A percentile compares a stretch with the other conserved stretches of the same genome.
Conservation (phyloP, 2,329 filamentous ascomycete genomes). For the Monilinia vaccinii-corymbosi region DNA sequence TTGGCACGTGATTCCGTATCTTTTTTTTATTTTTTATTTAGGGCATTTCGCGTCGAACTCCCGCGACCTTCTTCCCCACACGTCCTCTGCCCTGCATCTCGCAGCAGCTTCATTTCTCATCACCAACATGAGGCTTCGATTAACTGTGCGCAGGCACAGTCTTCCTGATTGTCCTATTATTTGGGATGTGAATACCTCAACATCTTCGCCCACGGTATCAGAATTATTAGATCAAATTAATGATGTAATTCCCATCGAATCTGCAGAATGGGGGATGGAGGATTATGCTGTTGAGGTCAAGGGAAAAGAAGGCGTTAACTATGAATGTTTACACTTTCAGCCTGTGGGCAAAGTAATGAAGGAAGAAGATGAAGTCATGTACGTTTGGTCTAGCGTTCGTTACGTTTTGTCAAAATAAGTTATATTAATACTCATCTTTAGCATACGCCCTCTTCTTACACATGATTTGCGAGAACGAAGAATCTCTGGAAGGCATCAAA, state of each 20-base stretch:
- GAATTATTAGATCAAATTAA: conserved; percentile 73
- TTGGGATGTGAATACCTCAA: conserved; percentile 52
- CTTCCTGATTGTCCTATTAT: conserved; percentile 65
- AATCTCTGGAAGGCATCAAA: conserved; percentile 72
- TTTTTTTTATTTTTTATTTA: not conserved
- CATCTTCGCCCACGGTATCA: conserved; percentile 52
- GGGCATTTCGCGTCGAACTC: not conserved
- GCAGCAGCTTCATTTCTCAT: conserved; percentile 3
- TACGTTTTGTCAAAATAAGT: not conserved
- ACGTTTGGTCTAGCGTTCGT: conserved; percentile 30
- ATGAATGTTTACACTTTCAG: conserved; percentile 84
- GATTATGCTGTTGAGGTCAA: conserved; percentile 77
- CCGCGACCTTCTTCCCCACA: not conserved
- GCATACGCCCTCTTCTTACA: conserved; percentile 68
- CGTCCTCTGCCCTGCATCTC: not conserved
- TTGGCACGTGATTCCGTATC: not conserved
- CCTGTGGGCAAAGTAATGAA: conserved; percentile 60
- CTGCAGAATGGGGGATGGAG: conserved; percentile 72
- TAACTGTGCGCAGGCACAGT: conserved; percentile 63
- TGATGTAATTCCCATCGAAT: conserved; percentile 72
- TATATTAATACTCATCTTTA: conserved; percentile 29
- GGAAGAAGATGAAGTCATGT: conserved; percentile 79
- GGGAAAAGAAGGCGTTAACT: conserved; percentile 47
- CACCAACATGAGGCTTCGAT: conserved; percentile 56
- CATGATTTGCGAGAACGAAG: conserved; percentile 65